Evolutionary conservation across 306 rosid species (phyloP).

Genomic region (Cucumis sativus): DNA sequence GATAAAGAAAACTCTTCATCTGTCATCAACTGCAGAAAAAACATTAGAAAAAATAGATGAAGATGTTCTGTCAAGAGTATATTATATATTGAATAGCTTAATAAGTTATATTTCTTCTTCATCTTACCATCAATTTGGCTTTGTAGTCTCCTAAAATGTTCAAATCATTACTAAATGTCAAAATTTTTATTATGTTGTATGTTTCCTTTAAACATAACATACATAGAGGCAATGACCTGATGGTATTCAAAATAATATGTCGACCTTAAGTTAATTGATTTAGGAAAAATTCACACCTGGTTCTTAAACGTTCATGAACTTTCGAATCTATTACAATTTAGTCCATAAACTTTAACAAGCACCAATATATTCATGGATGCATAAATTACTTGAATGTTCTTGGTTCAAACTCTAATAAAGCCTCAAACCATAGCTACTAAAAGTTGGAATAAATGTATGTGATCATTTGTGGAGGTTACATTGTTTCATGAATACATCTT

Average conservation of each 20-base stretch:
- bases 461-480: too few species aligned
- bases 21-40: constrained; percentile 25
- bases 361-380: neutral
- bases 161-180: neutral
- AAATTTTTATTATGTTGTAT: neutral
- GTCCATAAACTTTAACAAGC: too few species aligned
- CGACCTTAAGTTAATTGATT: neutral
- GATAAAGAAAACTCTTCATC: constrained; percentile 32
- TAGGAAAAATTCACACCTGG: neutral
- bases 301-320: too few species aligned
- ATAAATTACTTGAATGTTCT: neutral
- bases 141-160: neutral
- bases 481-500: too few species aligned
- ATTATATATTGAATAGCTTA: neutral
- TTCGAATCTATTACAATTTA: too few species aligned
- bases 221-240: neutral
- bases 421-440: neutral
- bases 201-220: neutral
- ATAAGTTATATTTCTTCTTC: neutral
- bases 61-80: neutral
- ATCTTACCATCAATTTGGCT: neutral
- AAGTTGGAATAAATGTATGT: too few species aligned
- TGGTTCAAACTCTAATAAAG: neutral
- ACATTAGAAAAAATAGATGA: neutral
- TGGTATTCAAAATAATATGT: neutral